A percentile compares a stretch with the other conserved stretches of the same genome.
phyloP scores from a whole-genome alignment of 495 filamentous ascomycete species.

The Lasiosphaeris hirsuta region DNA sequence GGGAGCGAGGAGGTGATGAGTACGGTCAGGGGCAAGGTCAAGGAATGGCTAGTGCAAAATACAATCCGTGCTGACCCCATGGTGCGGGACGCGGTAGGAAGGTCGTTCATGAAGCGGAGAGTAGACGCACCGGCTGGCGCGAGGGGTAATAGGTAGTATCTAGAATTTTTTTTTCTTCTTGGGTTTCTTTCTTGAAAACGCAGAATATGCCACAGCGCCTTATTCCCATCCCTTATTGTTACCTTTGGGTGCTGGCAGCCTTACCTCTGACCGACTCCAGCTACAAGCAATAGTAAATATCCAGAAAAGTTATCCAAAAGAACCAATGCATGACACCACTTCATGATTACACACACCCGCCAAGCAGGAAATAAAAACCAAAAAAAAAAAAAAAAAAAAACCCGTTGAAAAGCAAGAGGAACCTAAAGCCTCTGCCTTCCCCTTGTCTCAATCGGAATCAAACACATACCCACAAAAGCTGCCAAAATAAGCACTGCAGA shows the following conservation, averaged over 20 bases:
- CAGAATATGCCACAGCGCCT: too few species aligned
- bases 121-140: conserved; percentile 54
- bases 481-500: conserved; percentile 66
- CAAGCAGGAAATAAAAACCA: background rate
- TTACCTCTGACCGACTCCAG: too few species aligned
- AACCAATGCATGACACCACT: background rate
- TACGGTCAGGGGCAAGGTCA: conserved; percentile 61
- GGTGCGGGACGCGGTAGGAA: conserved; percentile 69
- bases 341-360: background rate
- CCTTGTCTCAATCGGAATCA: conserved; percentile 71
- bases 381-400: background rate
- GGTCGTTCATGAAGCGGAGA: conserved; percentile 56
- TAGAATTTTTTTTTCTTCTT: background rate
- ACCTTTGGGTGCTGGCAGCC: too few species aligned
- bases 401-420: background rate
- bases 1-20: conserved; percentile 61
- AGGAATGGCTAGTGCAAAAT: conserved; percentile 73
- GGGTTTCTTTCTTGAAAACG: too few species aligned
- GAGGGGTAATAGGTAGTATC: conserved; percentile 44
- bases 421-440: conserved; percentile 64
- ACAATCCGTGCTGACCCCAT: conserved; percentile 69
- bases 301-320: too few species aligned
- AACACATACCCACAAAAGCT: conserved; percentile 58
- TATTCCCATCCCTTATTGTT: background rate
- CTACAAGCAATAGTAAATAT: too few species aligned